A percentile compares a stretch with the other conserved stretches of the same genome.
These are phyloP conservation scores for Chloris gayana DNA, from an alignment of 176 grass and related monocot genomes.

Conservation along the genomic window DNA sequence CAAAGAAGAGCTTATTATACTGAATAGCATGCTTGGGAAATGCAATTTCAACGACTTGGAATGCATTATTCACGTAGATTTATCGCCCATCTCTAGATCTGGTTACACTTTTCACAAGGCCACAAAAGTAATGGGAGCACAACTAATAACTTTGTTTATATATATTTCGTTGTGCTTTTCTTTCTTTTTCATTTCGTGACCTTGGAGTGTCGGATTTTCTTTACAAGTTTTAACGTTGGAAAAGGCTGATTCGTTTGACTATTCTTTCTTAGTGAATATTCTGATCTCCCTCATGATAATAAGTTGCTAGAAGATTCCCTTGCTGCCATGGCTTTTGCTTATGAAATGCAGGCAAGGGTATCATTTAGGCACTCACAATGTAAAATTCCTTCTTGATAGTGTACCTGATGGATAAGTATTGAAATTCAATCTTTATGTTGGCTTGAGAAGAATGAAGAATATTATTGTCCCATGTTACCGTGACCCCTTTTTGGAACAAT, in stretches of 20 bases:
- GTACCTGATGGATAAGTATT: conserved; percentile 2
- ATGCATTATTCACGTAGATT: neutral
- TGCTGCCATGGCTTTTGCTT: neutral
- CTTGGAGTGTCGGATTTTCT: neutral
- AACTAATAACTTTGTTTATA: neutral
- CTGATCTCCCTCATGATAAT: neutral
- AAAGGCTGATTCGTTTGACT: neutral
- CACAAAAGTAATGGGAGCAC: neutral
- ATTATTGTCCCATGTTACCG: neutral
- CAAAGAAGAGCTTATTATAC: neutral
- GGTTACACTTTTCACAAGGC: neutral
- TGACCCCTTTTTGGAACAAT: conserved; percentile 21
- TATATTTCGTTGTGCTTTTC: neutral
- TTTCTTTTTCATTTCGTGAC: neutral
- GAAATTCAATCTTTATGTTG: conserved; percentile 30
- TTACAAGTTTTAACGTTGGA: neutral
- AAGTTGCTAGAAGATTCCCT: neutral
- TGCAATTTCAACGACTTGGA: neutral
- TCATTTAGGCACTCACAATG: neutral
- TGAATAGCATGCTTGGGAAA: neutral
- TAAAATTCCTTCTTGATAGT: neutral
- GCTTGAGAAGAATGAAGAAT: conserved; percentile 25
- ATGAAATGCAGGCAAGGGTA: neutral
- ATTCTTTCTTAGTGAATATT: neutral
- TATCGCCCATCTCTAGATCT: neutral